Evolutionary conservation across 1,284 basidiomycete species (phyloP), one percentile per base, ranked within the genome.

Genomic region (Tilletiopsis washingtonensis): DNA sequence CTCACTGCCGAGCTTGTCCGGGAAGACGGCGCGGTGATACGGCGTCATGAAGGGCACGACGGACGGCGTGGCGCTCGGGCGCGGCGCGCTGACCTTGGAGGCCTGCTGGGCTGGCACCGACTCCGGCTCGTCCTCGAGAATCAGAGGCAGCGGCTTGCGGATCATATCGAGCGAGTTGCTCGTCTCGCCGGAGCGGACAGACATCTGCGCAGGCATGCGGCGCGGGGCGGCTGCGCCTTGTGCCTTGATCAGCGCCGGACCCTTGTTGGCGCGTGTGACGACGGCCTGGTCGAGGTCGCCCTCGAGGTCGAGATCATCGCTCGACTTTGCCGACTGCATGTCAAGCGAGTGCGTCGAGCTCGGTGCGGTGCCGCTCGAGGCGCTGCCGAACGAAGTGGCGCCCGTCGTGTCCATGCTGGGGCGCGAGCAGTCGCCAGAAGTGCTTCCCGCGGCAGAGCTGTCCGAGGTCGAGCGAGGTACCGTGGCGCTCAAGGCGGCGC

Each of bases 11-110:
- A 34, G 29, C 29, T 34, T 9, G 34, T 43, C 42, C 5, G 42
- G 42, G 21, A 43, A 17, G n/a, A 43, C 5, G 17, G 42, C 42
- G 17, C 42, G 42, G 25, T 43, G 42, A 26, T 43, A 34, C n/a
- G 23, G 12, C 12, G 42, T 43, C 21, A 17, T 43, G 42, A 43
- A 43, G 14, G 40, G 46, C 6, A 14, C 45, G 9, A 34, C n/a
- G 29, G 9, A 9, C 29, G 29, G 29, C 29, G n/a, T 9, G n/a
- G 29, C 29, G 29, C 29, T 34, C 9, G 29, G 29, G 9, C n/a
- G 29, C 29, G 29, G 29, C 9, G 29, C 29, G 29, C 29, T 34
- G 29, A 34, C n/a, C 9, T n/a, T 34, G 29, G 29, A n/a, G n/a
- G n/a, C n/a, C n/a, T n/a, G n/a, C n/a, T n/a, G n/a, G n/a, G n/a